Evolutionary conservation across 768 basidiomycete species (phyloP), one percentile per base, ranked within the genome.

Genomic region (Russula sp.): DNA sequence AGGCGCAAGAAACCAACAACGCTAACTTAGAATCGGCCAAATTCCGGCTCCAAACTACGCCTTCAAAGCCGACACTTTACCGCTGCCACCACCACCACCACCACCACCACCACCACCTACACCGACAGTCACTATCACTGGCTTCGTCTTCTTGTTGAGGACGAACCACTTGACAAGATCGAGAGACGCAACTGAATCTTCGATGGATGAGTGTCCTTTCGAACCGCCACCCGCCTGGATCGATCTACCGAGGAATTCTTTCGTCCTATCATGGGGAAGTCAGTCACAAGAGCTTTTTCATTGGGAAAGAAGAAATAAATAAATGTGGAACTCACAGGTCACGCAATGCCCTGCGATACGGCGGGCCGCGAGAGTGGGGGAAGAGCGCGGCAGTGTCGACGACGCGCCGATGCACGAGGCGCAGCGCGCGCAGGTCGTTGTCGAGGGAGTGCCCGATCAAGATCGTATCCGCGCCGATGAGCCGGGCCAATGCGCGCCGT

Each of bases 391-490:
- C 87, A 0, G 97, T 98, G 69, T 99, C 97, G 35, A 99, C 80
- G 63, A 93, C 86, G 63, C 78, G 82, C 61, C 82, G 79, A 71
- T 99, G 97, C 1, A 98, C 75, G 68, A 98, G 84, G 16, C 97
- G 81, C 65, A 99, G 75, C 8, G 96, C 88, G 71, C 87, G 90
- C 66, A 99, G 75, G 71, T 99, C 97, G 72, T 98, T 98, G 65
- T 98, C 96, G 20, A 98, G 78, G 0, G 87, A 90, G 73, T 90
- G 88, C 1, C 96, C 96, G 58, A 98, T 86, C 39, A 98, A 75
- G 65, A 98, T 86, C 0, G 96, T 98, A 9, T 89, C 77, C 14
- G 84, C 75, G 56, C 86, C 85, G 58, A 98, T 86, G 69, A 90
- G 77, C 16, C 77, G 72, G 63, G 88, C 84, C 10, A 97, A 78